Conservation (phyloP, 495 filamentous ascomycete genomes). For the Zalerion maritima region DNA sequence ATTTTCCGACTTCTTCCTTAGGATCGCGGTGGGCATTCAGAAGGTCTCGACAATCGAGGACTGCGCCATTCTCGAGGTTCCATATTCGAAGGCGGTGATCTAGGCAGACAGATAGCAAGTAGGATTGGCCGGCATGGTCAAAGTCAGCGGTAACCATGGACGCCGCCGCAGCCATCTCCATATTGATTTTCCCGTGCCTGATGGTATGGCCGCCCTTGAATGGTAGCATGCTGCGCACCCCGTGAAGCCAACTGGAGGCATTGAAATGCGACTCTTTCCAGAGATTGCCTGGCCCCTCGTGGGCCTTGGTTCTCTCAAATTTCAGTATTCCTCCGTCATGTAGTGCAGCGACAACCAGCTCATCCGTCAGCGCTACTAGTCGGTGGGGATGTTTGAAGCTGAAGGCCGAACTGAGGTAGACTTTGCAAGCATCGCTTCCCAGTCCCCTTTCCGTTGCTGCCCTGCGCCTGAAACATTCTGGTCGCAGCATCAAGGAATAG, state of each 20-base stretch:
- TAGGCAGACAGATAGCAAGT: constrained; percentile 72
- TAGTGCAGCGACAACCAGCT: constrained; percentile 65
- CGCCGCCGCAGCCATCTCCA: constrained; percentile 49
- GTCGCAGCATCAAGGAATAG: constrained; percentile 63
- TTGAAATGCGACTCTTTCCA: constrained; percentile 73
- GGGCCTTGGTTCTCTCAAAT: constrained; percentile 48
- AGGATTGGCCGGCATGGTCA: constrained; percentile 25
- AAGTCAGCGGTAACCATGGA: constrained; percentile 47
- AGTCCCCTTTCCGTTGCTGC: constrained; percentile 54
- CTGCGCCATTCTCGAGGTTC: constrained; percentile 61
- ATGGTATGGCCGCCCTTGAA: constrained; percentile 54
- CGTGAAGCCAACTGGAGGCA: constrained; percentile 62
- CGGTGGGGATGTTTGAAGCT: constrained; percentile 68
- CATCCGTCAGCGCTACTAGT: constrained; percentile 53
- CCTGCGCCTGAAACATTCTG: constrained; percentile 60
- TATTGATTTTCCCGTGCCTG: constrained; percentile 45
- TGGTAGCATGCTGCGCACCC: constrained; percentile 54
- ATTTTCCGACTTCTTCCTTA: constrained; percentile 46
- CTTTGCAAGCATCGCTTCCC: constrained; percentile 64
- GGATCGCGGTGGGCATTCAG: constrained; percentile 30
- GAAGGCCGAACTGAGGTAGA: constrained; percentile 53
- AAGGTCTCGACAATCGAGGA: constrained; percentile 59
- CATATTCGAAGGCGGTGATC: constrained; percentile 79
- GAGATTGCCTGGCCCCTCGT: constrained; percentile 45
- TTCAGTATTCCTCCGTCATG: constrained; percentile 70